phyloP scores from a whole-genome alignment of 768 basidiomycete genomes.

The Amanita pallidorosea region DNA sequence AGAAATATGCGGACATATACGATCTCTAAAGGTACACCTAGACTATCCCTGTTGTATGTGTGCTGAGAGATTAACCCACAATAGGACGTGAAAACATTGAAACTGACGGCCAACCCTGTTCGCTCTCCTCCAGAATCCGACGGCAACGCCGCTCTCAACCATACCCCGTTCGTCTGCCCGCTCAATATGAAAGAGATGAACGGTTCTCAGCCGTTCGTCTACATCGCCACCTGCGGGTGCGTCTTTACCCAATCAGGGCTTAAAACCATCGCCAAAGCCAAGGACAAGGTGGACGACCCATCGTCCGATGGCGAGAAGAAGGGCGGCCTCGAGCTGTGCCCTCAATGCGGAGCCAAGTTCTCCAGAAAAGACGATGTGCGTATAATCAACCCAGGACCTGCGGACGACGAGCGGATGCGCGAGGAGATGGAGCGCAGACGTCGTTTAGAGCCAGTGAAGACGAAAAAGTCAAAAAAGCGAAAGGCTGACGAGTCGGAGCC shows the following conservation, averaged over 20 bases:
- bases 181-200: conserved; percentile 94
- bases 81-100: conserved; percentile 84
- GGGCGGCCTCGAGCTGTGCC: conserved; percentile 48
- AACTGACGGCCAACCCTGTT: conserved; percentile 65
- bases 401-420: conserved; percentile 54
- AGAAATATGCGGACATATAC: conserved; percentile 86
- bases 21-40: conserved; percentile 66
- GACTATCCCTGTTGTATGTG: background rate
- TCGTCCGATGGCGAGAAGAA: conserved; percentile 12
- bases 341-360: conserved; percentile 70
- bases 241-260: conserved; percentile 84
- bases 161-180: conserved; percentile 79
- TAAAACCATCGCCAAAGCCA: conserved; percentile 43
- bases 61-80: background rate
- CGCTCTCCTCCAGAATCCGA: conserved; percentile 27
- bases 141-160: conserved; percentile 27
- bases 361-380: conserved; percentile 43
- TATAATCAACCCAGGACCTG: conserved; percentile 55
- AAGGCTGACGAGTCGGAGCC: conserved; percentile 30
- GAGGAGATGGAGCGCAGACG: conserved; percentile 47
- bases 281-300: conserved; percentile 15
- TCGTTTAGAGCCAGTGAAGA: conserved; percentile 43
- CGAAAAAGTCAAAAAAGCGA: conserved; percentile 52
- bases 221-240: conserved; percentile 78
- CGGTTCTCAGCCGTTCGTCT: conserved; percentile 80